Conservation (phyloP, 78 protist species). For the Dictyostelium discoideum region dicty_2.7 NC_007090.3:3346001-3346500, state of each 20-base stretch:
- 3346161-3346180: constrained; percentile 90
- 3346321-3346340: neutral
- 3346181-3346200: neutral
- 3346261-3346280: neutral
- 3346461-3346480: constrained; percentile 89
- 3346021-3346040: constrained; percentile 98
- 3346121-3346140: constrained; percentile 77
- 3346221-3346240: neutral
- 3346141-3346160: constrained; percentile 94
- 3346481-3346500: constrained; percentile 45
- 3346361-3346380: constrained; percentile 27
- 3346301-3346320: constrained; percentile 27
- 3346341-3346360: neutral
- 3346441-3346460: constrained; percentile 92
- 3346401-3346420: constrained; percentile 88
- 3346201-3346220: neutral
- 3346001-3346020: constrained; percentile 93
- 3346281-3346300: constrained; percentile 20
- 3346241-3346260: constrained; percentile 2
- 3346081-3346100: constrained; percentile 68
- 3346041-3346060: constrained; percentile 93
- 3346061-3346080: constrained; percentile 65
- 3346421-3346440: constrained; percentile 94
- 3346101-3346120: constrained; percentile 80
- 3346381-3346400: constrained; percentile 75